phyloP scores from a whole-genome alignment of 208 protist genomes.

The Wallacemonas sp. region DNA sequence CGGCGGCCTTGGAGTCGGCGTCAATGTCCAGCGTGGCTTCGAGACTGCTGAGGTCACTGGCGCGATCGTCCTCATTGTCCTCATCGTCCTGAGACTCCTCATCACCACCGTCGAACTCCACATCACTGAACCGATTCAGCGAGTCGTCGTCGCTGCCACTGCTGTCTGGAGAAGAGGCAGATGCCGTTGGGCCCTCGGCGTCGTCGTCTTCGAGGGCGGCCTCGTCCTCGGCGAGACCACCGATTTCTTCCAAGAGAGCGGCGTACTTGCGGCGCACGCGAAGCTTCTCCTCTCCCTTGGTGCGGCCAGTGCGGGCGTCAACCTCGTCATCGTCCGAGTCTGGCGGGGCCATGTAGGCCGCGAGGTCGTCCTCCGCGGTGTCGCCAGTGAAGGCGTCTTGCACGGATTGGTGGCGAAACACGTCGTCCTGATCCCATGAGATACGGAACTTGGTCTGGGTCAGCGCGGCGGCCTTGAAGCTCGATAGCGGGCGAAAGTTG shows the following conservation, averaged over 20 bases:
- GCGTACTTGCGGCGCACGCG: slow-evolving; percentile 84
- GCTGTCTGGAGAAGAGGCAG: slow-evolving; percentile 6
- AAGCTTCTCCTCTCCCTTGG: slow-evolving; percentile 39
- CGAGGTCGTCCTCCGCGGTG: slow-evolving; percentile 86
- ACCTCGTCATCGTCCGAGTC: slow-evolving; percentile 77
- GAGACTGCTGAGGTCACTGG: slow-evolving; percentile 54
- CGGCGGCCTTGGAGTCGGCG: slow-evolving; percentile 63
- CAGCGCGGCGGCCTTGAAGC: slow-evolving; percentile 83
- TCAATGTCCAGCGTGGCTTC: slow-evolving; percentile 87
- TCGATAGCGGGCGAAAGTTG: slow-evolving; percentile 78
- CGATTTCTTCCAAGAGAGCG: slow-evolving; percentile 79
- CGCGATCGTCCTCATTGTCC: slow-evolving; percentile 8
- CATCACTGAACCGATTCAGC: slow-evolving; percentile 83
- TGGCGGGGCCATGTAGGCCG: slow-evolving; percentile 84
- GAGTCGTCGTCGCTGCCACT: slow-evolving; percentile 64
- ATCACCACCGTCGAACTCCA: slow-evolving; percentile 48
- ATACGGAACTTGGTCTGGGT: slow-evolving; percentile 90
- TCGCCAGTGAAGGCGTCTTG: slow-evolving; percentile 87
- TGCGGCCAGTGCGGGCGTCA: slow-evolving; percentile 14
- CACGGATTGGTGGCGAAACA: slow-evolving; percentile 78
- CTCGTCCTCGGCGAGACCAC: slow-evolving; percentile 56
- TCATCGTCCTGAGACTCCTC: slow-evolving; percentile 26
- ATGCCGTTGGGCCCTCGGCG: not conserved
- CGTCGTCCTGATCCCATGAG: slow-evolving; percentile 92
- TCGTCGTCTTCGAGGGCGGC: slow-evolving; percentile 13